These are phyloP conservation scores for Arachis hypogaea DNA, from an alignment of 306 rosid genomes.

Conservation along the genomic window DNA sequence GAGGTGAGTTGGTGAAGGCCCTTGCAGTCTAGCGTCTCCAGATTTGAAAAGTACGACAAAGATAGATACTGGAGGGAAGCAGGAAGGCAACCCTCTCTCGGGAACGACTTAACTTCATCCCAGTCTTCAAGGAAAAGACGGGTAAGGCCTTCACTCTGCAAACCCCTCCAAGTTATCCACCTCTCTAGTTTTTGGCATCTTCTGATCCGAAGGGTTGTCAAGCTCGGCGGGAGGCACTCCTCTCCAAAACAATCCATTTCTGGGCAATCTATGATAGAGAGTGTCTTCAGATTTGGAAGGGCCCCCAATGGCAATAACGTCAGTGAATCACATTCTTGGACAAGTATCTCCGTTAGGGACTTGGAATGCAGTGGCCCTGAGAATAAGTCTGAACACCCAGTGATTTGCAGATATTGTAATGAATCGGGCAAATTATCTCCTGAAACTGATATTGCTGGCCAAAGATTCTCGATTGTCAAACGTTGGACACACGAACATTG, in stretches of 20 bases:
- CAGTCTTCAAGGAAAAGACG: background rate
- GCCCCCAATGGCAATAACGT: background rate
- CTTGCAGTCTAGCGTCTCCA: background rate
- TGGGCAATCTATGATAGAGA: background rate
- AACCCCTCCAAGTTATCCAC: background rate
- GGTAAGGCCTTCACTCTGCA: background rate
- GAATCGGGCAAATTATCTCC: background rate
- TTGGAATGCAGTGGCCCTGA: background rate
- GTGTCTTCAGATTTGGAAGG: background rate
- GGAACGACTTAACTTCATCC: background rate
- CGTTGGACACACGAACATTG: background rate
- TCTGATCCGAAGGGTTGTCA: background rate
- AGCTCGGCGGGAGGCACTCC: background rate
- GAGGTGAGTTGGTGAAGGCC: background rate
- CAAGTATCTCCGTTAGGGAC: background rate
- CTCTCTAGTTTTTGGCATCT: background rate
- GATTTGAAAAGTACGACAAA: background rate
- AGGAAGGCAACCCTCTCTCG: background rate
- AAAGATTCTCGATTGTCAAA: background rate
- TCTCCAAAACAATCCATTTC: background rate
- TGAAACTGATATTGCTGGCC: background rate
- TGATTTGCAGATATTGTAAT: background rate
- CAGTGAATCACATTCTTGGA: background rate
- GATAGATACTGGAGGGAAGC: background rate
- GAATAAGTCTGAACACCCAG: background rate